A percentile compares a stretch with the other conserved stretches of the same genome.
Evolutionary conservation across 148 eudicot genomes (phyloP).

Genomic region (Fagopyrum tataricum): DNA sequence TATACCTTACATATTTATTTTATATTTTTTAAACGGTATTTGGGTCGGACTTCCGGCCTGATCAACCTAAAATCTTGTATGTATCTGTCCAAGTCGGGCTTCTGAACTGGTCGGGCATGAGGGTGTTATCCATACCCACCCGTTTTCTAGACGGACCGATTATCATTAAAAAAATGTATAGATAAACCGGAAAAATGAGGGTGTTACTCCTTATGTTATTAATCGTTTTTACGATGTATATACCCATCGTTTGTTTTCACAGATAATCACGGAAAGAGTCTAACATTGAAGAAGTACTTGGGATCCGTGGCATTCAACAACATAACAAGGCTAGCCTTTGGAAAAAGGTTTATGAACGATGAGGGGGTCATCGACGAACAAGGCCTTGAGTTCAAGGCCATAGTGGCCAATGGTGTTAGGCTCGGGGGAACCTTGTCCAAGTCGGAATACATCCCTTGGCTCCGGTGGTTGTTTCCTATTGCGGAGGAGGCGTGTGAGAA

Average conservation of each 20-base stretch:
- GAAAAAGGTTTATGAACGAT: constrained; percentile 43
- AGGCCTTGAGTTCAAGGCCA: constrained; percentile 70
- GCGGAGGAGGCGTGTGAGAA: constrained; percentile 46
- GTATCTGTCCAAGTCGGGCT: no score
- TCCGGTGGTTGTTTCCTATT: constrained; percentile 53
- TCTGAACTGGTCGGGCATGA: no score
- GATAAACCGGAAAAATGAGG: not conserved
- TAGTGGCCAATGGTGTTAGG: constrained; percentile 39
- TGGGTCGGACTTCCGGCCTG: no score
- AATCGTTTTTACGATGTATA: no score
- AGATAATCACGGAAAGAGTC: constrained; percentile 29
- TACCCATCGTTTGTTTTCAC: not conserved
- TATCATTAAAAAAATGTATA: not conserved
- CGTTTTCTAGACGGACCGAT: no score
- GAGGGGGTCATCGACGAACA: constrained; percentile 59
- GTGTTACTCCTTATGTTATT: no score
- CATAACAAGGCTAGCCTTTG: constrained; percentile 38
- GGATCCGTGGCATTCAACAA: constrained; percentile 33
- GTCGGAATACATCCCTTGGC: constrained; percentile 69
- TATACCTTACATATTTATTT: no score
- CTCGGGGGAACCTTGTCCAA: constrained; percentile 36
- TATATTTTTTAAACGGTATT: no score
- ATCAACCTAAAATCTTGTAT: no score
- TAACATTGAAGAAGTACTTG: constrained; percentile 25
- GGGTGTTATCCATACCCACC: no score